These are phyloP conservation scores for Coniochaeta hoffmannii DNA, from an alignment of 2,329 filamentous ascomycete genomes.

Conservation along the genomic window DNA sequence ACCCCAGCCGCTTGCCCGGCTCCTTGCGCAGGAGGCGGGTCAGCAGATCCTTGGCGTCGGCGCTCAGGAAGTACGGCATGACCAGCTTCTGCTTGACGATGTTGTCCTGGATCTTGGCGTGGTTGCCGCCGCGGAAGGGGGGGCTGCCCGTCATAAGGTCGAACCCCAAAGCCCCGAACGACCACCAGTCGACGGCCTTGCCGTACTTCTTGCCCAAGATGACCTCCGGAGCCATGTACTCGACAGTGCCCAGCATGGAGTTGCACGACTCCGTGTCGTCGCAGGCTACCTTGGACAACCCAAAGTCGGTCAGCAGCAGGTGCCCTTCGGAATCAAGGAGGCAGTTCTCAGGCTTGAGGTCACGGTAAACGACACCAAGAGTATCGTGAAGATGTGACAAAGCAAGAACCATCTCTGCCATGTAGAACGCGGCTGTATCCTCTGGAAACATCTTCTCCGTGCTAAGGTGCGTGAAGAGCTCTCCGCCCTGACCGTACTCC, in stretches of 20 bases:
- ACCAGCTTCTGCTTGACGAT: constrained; percentile 88
- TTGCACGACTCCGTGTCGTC: constrained; percentile 63
- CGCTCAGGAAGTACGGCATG: constrained; percentile 82
- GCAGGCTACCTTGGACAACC: constrained; percentile 87
- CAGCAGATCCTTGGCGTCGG: constrained; percentile 90
- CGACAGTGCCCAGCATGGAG: constrained; percentile 89
- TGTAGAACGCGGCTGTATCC: constrained; percentile 87
- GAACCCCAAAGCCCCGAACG: constrained; percentile 83
- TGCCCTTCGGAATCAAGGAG: constrained; percentile 88
- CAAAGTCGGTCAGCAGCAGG: constrained; percentile 91
- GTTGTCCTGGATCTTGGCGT: constrained; percentile 91
- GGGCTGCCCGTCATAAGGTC: constrained; percentile 89
- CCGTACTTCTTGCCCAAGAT: constrained; percentile 83
- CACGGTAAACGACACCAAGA: constrained; percentile 90
- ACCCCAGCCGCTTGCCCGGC: constrained; percentile 79
- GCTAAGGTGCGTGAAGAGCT: constrained; percentile 90
- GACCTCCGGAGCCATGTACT: constrained; percentile 98
- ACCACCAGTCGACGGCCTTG: constrained; percentile 98
- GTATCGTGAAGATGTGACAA: constrained; percentile 88
- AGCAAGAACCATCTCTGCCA: constrained; percentile 95
- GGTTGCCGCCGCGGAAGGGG: constrained; percentile 84
- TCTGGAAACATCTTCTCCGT: constrained; percentile 95
- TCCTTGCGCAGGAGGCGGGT: constrained; percentile 88
- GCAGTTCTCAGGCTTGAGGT: constrained; percentile 97
- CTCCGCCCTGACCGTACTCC: constrained; percentile 94